These are phyloP conservation scores for Funneliformis caledonium DNA, from an alignment of 371 early-diverging fungal genomes.

Conservation along the genomic window DNA sequence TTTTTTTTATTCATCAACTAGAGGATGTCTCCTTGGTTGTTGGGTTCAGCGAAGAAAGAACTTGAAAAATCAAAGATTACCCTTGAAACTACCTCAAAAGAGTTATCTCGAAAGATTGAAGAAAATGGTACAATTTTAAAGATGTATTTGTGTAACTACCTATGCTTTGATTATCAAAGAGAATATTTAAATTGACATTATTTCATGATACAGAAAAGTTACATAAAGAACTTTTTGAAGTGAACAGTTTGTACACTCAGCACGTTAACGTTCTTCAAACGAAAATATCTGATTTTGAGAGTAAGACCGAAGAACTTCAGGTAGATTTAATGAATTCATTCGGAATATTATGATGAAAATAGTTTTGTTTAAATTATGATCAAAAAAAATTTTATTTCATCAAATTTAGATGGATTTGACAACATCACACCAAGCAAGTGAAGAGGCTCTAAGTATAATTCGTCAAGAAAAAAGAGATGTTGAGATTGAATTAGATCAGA, in stretches of 20 bases:
- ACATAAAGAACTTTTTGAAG: slow-evolving; percentile 57
- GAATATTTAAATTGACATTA: not conserved
- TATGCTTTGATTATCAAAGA: slow-evolving; percentile 11
- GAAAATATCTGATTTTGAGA: slow-evolving; percentile 63
- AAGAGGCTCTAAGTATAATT: slow-evolving; percentile 43
- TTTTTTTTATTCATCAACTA: not conserved
- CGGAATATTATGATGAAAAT: not conserved
- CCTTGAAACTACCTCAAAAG: slow-evolving; percentile 58
- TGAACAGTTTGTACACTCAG: slow-evolving; percentile 58
- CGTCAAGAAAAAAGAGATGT: slow-evolving; percentile 46
- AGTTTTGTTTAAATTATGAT: not conserved
- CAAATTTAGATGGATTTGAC: slow-evolving; percentile 47
- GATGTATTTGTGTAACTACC: slow-evolving; percentile 35
- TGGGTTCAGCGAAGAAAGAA: slow-evolving; percentile 66
- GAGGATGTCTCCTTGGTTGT: slow-evolving; percentile 40
- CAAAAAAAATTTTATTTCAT: not conserved
- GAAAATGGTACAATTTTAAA: slow-evolving; percentile 58
- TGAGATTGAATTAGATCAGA: slow-evolving; percentile 44
- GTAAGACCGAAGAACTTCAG: slow-evolving; percentile 57
- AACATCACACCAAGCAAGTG: slow-evolving; percentile 44
- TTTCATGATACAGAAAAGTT: slow-evolving; percentile 51
- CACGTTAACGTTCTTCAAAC: slow-evolving; percentile 56
- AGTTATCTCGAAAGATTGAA: slow-evolving; percentile 62
- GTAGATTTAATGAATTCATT: slow-evolving; percentile 37
- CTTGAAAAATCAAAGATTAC: slow-evolving; percentile 61